Conservation (phyloP, 257 asterid species). For the Perilla frutescens region DNA sequence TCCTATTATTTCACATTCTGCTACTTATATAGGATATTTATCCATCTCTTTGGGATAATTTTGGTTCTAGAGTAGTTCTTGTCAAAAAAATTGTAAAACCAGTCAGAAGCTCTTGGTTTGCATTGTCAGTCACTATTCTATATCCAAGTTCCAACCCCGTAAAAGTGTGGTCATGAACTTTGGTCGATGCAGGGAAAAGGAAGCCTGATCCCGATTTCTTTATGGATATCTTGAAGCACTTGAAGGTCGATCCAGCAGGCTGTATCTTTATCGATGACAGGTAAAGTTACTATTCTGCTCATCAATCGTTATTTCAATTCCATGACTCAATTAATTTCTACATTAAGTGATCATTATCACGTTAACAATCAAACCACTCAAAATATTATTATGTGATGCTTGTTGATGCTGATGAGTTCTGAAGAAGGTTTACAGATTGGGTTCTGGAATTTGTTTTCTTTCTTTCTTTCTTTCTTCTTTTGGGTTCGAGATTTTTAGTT, state of each 20-base stretch:
- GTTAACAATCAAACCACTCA: too few relatives aligned
- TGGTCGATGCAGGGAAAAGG: constrained; percentile 70
- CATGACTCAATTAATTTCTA: background rate
- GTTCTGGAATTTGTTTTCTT: too few relatives aligned
- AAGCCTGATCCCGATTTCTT: constrained; percentile 87
- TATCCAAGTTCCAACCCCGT: constrained; percentile 5
- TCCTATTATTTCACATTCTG: constrained; percentile 1
- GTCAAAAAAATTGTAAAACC: background rate
- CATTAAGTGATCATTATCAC: background rate
- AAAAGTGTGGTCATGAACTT: constrained; percentile 25
- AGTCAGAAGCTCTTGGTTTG: constrained; percentile 5
- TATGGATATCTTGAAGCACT: constrained; percentile 66
- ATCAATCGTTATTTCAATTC: background rate
- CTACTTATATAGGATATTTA: background rate
- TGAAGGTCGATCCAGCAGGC: constrained; percentile 63
- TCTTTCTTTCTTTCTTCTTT: too few relatives aligned
- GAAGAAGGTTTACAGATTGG: too few relatives aligned
- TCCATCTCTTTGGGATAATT: background rate
- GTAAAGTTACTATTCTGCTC: constrained; percentile 42
- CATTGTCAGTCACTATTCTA: constrained; percentile 7
- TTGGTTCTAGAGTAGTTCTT: background rate
- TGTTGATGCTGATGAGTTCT: too few relatives aligned
- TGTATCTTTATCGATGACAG: constrained; percentile 91
- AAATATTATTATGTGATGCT: too few relatives aligned
- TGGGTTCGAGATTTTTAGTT: too few relatives aligned